Base-by-base conservation (phyloP, 768 basidiomycete species). In the Nevesoporus exiguus region DNA sequence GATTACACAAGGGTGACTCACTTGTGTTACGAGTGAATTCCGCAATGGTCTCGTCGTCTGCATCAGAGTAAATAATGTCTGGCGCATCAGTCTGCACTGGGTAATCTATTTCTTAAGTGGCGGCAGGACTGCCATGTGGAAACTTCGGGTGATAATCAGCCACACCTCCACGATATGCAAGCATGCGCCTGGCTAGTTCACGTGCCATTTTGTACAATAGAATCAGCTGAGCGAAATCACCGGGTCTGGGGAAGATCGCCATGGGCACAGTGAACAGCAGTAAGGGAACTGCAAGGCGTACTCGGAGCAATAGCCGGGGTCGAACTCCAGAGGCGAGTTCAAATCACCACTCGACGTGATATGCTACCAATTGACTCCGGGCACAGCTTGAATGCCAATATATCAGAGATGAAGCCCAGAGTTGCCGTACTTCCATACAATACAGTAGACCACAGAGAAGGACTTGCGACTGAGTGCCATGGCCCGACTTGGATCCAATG, bases 101-200 rank as follows among this genome's bases (percentile, higher is more conserved):
- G 0, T 1, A 27, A 0, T 46, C 59, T 3, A 49, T 48, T 7
- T 61, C 65, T 14, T 36, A 55, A 36, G 67, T 66, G 1, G 57
- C 49, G 0, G 75, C 74, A 5, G 54, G 24, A 36, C 76, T 68
- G 2, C 59, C 63, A 1, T 47, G 45, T 0, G 64, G 37, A 46
- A 77, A 77, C 7, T 51, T 21, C 2, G 75, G 75, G 25, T 68
- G 65, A 15, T 24, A 8, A 0, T n/a, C 11, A 14, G 54, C 9
- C 2, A 51, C 44, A 36, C 66, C 66, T 25, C 66, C 66, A 0
- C 65, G 62, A 47, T 64, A 68, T 7, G 46, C 46, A 6, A 71
- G 61, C 77, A 85, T 79, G 15, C 85, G 79, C 33, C 85, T 77
- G 4, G 73, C 70, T 10, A 81, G 57, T 67, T 87, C 84, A 2